Base-by-base conservation (phyloP, 2,329 filamentous ascomycete species). In the Cryphonectria naterciae region DNA sequence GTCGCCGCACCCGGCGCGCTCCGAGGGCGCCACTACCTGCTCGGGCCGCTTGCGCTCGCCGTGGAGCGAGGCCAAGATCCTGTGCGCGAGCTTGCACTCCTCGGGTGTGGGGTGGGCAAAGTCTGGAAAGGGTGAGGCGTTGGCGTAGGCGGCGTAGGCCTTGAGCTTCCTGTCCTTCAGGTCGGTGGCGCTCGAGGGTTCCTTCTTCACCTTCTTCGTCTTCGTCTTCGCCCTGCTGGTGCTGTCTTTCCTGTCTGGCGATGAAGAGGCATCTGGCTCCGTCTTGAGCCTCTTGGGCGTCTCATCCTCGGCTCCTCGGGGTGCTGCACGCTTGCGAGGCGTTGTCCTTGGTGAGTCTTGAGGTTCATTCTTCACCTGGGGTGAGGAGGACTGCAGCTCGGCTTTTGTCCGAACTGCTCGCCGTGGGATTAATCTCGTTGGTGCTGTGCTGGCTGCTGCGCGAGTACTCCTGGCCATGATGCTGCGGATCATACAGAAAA, bases 51-150 rank as follows among this genome's bases (percentile, higher is more conserved):
- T 79, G 37, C 91, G 85, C 68, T 87, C 84, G 15, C 93, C 92
- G 77, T 95, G 92, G 0, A 90, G 80, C 8, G 82, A 82, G 1
- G 88, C 85, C 0, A 96, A 86, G 37, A 94, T 85, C 4, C 82
- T 80, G 72, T 89, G 88, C n/a, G 93, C 91, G 70, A 89, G 85
- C 72, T 87, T 83, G 79, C 92, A 94, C 77, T 94, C 91, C 41
- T 87, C 85, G 0, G 86, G 78, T 0, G 91, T 93, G 0, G 93
- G 93, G 73, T 85, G 89, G 2, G 81, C 76, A 77, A 91, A 93
- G 70, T 89, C 83, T 0, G 92, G 92, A 74, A 91, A 95, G 0
- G 93, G 93, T 1, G 89, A 85, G 32, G 78, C 75, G 49, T 78
- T 77, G 49, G 78, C 78, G 75, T 82, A 82, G 54, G 81, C 78